These are phyloP conservation scores for Anthostomella pinea DNA, from an alignment of 2,329 filamentous ascomycete species.

Conservation along the genomic window DNA sequence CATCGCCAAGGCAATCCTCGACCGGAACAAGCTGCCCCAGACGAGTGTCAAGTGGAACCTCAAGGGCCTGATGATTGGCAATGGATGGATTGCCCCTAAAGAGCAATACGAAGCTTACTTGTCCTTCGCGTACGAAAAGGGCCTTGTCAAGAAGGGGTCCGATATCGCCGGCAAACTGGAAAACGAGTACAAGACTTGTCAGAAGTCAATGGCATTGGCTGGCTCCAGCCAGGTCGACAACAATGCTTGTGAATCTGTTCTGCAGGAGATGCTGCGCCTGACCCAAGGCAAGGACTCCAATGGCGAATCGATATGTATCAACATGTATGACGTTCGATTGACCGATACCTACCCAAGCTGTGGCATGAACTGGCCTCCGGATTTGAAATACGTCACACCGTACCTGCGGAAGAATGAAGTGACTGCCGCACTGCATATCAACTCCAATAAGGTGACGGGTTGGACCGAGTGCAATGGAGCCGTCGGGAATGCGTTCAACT, in stretches of 20 bases:
- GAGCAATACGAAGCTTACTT: conserved; percentile 91
- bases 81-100: conserved; percentile 90
- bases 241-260: conserved; percentile 69
- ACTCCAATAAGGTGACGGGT: conserved; percentile 75
- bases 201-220: conserved; percentile 53
- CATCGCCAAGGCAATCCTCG: conserved; percentile 85
- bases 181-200: conserved; percentile 65
- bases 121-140: conserved; percentile 73
- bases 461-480: conserved; percentile 88
- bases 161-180: conserved; percentile 65
- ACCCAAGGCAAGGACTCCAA: conserved; percentile 54
- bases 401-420: conserved; percentile 87
- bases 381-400: conserved; percentile 71
- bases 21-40: conserved; percentile 69
- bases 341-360: conserved; percentile 78
- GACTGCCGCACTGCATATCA: conserved; percentile 75
- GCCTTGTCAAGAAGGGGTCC: conserved; percentile 66
- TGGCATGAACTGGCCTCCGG: conserved; percentile 97
- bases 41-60: conserved; percentile 67
- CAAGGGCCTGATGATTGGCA: conserved; percentile 86
- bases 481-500: conserved; percentile 70
- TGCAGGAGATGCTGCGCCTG: conserved; percentile 67
- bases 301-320: conserved; percentile 64
- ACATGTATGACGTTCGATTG: conserved; percentile 96
- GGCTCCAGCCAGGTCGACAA: conserved; percentile 64